These are phyloP conservation scores for Abortiporus biennis DNA, from an alignment of 1,284 basidiomycete species.

Conservation along the genomic window DNA sequence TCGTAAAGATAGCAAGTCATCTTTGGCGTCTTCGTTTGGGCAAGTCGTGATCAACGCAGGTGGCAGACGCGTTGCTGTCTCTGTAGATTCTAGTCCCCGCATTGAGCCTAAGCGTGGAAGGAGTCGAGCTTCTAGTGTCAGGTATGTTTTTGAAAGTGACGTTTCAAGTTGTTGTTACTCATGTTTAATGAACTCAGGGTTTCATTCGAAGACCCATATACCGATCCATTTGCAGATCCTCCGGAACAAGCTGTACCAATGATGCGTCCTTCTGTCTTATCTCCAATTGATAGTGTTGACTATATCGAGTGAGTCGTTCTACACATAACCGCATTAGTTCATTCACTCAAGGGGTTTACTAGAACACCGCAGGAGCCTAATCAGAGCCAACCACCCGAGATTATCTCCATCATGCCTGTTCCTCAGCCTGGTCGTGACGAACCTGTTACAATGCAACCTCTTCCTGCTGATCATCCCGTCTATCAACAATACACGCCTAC, in stretches of 20 bases:
- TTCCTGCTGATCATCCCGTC: background rate
- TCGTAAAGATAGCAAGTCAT: slow-evolving; percentile 22
- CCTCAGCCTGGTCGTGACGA: background rate
- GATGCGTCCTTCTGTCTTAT: slow-evolving; percentile 11
- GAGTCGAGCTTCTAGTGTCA: slow-evolving; percentile 22
- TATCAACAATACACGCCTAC: slow-evolving; percentile 1
- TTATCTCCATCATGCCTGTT: background rate
- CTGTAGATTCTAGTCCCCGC: slow-evolving; percentile 11
- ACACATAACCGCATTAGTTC: slow-evolving; percentile 15
- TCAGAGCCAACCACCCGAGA: background rate
- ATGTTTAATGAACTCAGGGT: slow-evolving; percentile 13
- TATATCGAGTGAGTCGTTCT: background rate
- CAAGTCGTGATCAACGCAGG: slow-evolving; percentile 16
- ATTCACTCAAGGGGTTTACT: background rate
- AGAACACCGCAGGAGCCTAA: slow-evolving; percentile 21
- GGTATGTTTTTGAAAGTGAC: slow-evolving; percentile 19
- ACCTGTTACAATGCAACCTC: slow-evolving; percentile 11
- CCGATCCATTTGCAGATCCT: slow-evolving; percentile 31
- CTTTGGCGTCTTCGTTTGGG: slow-evolving; percentile 23
- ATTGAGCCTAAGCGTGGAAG: slow-evolving; percentile 19
- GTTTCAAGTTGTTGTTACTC: slow-evolving; percentile 5
- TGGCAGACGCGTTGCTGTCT: slow-evolving; percentile 14
- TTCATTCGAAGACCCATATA: slow-evolving; percentile 32
- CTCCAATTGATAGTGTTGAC: slow-evolving; percentile 19
- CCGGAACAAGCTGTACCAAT: slow-evolving; percentile 7